Evolutionary conservation across 345 rosid genomes (phyloP), one percentile per base, ranked within the genome.

Genomic region (Alliaria petiolata): DNA sequence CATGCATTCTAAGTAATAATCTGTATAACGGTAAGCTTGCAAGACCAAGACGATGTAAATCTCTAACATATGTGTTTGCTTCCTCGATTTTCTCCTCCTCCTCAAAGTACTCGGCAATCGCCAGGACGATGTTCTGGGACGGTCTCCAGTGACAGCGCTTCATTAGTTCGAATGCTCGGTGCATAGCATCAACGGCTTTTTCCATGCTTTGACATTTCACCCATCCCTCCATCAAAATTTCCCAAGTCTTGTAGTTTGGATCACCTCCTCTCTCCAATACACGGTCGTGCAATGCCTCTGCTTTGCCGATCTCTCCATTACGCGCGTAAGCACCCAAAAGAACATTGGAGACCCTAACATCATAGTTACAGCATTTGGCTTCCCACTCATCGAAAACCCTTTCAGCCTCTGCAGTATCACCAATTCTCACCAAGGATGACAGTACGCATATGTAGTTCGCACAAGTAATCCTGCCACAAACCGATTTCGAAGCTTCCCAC

Each of bases 231-330:
- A 72, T 79, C 14, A 88, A 72, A 53, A 88, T 88, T 46, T 88
- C 93, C 93, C 91, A 88, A n/a, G 91, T 86, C 80, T 86, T 88
- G 69, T 79, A 86, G 69, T 88, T 88, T 15, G 95, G 91, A 49
- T 33, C 34, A 49, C 91, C 91, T 58, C 91, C 89, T 74, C 69
- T 82, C 69, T 78, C 76, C 66, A 86, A 54, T 15, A 82, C 74
- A 33, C 31, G 83, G 4, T 20, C 28, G 65, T 88, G 85, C 44
- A 88, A 65, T 0, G 77, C 42, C 76, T 86, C 85, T 6, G 85
- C 88, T 76, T 80, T 80, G 17, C 6, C 40, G 40, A 79, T 79
- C 58, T 77, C 6, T 42, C 86, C 86, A 49, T 65, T 76, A 52
- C 82, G 79, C 12, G 62, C 55, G 44, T 78, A 86, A 30, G 84